These are phyloP conservation scores for Harringtonia aguacate DNA, from an alignment of 2,329 filamentous ascomycete genomes.

Conservation along the genomic window DNA sequence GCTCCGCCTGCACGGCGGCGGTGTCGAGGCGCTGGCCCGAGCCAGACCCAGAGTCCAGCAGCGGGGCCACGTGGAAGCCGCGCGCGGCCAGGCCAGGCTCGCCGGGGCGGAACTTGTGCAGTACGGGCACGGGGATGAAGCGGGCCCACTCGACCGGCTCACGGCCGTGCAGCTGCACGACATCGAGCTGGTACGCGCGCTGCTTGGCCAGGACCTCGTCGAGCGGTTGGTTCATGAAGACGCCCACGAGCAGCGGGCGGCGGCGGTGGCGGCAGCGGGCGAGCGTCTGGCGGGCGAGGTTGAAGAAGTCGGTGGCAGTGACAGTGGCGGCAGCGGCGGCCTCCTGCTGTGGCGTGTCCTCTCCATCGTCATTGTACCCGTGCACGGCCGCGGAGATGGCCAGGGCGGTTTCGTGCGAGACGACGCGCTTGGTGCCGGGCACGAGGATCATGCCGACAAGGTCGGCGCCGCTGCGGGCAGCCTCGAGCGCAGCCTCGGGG, in stretches of 20 bases:
- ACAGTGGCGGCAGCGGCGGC: conserved; percentile 19
- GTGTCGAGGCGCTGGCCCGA: conserved; percentile 71
- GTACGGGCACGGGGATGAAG: conserved; percentile 83
- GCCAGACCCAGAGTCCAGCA: conserved; percentile 80
- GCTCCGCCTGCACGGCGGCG: conserved; percentile 52
- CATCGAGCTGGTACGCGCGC: conserved; percentile 63
- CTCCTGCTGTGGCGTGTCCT: too few relatives aligned
- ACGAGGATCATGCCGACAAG: conserved; percentile 90
- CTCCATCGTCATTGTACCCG: conserved; percentile 17
- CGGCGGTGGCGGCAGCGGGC: conserved; percentile 32
- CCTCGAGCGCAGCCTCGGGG: conserved; percentile 66
- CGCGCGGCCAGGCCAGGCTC: conserved; percentile 61
- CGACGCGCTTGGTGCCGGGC: conserved; percentile 66
- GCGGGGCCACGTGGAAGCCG: conserved; percentile 72
- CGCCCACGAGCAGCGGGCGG: conserved; percentile 74
- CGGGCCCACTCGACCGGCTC: conserved; percentile 89
- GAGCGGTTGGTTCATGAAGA: conserved; percentile 86
- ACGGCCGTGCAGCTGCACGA: conserved; percentile 85
- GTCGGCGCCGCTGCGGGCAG: conserved; percentile 80
- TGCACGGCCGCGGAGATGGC: conserved; percentile 75
- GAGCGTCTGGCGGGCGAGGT: conserved; percentile 11
- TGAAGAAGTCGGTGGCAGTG: conserved; percentile 57
- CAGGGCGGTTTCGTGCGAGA: conserved; percentile 66
- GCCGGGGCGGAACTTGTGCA: conserved; percentile 71
- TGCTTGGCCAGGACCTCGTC: conserved; percentile 73